Conservation (phyloP, 2,329 filamentous ascomycete genomes). For the Didymellaceae sp. region DNA sequence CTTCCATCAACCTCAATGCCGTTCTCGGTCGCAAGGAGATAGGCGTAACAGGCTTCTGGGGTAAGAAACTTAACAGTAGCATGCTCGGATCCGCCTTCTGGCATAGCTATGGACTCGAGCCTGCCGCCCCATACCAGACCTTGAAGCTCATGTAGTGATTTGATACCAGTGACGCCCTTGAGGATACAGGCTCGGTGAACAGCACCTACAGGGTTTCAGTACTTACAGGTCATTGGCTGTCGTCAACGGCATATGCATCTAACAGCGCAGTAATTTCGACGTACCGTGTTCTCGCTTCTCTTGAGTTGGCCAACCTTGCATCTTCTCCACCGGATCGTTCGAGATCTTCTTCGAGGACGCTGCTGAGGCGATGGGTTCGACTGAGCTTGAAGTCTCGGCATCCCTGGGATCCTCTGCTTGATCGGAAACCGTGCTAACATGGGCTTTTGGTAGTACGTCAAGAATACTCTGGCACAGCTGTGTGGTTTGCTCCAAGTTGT, state of each 20-base stretch:
- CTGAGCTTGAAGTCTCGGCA: too few species aligned
- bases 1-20: conserved; percentile 36
- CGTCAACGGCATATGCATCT: not conserved
- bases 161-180: conserved; percentile 30
- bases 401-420: too few species aligned
- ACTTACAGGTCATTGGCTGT: not conserved
- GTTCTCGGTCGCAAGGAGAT: conserved; percentile 43
- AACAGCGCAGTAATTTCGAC: not conserved
- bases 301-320: conserved; percentile 36
- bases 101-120: conserved; percentile 41
- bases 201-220: conserved; percentile 27
- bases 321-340: conserved; percentile 16
- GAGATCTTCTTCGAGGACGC: not conserved
- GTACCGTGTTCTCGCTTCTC: conserved; percentile 41
- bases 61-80: conserved; percentile 45
- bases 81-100: conserved; percentile 27
- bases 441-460: conserved; percentile 23
- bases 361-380: too few species aligned
- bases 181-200: conserved; percentile 36
- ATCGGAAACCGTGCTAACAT: not conserved
- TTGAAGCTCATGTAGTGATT: conserved; percentile 39
- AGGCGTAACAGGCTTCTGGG: conserved; percentile 41
- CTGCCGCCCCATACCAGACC: conserved; percentile 48
- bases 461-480: conserved; percentile 32
- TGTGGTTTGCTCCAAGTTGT: conserved; percentile 30